Evolutionary conservation across 1,139 yeast genomes (phyloP), one percentile per base, ranked within the genome.

Genomic region (Geotrichum carabidarum): DNA sequence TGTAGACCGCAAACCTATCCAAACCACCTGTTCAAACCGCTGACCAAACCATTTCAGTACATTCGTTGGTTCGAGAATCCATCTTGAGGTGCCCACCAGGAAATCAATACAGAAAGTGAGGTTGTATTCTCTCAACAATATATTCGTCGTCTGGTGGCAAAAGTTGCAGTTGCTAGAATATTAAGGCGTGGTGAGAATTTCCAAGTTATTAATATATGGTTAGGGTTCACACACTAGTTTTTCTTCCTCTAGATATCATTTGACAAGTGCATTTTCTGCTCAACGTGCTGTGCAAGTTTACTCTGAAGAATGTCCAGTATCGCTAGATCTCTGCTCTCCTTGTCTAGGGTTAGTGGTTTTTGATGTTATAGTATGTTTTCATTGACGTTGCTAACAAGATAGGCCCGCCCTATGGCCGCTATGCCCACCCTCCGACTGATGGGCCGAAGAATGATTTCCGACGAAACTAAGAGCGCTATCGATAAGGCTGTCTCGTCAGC

Each of bases 401-500:
- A 18, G 37, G 44, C 48, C 31, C 36, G 47, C 30, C 45, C 52
- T 15, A 22, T 22, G 27, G 27, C 27, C 43, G 45, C 50, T 32
- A 30, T 35, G 31, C 38, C 43, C 9, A 22, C 51, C 15, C 37
- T 49, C 17, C 54, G 50, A 6, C 34, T 50, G 14, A 30, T 47
- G 14, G 54, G 54, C 32, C 48, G 50, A 31, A 80, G 96, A 69
- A 79, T 78, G 58, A 69, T 93, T 59, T 85, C 95, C 34, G 80
- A 84, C 4, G 96, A 89, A 63, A 86, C 93, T 61, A 81, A 79
- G 63, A 75, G 78, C 37, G 97, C 98, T 48, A 45, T 45, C 17
- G 49, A 45, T 22, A 45, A 80, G 55, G 98, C 98, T 1, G 85
- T 93, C 32, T 75, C 73, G 4, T 83, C 95, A 14, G 94, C 97